phyloP scores from a whole-genome alignment of 768 basidiomycete species.

The Mycena maculata region DNA sequence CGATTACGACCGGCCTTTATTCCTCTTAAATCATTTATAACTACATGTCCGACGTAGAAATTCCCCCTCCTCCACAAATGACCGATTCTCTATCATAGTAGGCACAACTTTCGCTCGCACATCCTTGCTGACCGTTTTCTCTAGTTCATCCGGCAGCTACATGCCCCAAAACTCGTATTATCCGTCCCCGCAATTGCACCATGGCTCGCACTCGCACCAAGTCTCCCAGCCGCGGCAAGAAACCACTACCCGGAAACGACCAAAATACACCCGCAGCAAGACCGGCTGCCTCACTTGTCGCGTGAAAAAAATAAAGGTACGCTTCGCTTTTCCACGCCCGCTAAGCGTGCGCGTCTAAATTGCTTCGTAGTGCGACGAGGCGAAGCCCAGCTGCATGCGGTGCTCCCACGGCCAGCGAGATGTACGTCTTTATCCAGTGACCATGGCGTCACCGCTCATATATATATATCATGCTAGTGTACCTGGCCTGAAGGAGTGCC shows the following conservation, averaged over 20 bases:
- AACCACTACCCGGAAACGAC: constrained; percentile 72
- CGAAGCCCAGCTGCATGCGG: constrained; percentile 87
- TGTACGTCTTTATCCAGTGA: constrained; percentile 53
- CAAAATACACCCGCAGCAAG: constrained; percentile 95
- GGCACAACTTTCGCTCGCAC: constrained; percentile 40
- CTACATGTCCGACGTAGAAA: constrained; percentile 46
- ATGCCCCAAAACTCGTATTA: constrained; percentile 56
- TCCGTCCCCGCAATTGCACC: constrained; percentile 49
- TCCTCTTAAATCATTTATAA: constrained; percentile 32
- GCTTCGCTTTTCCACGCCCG: constrained; percentile 35
- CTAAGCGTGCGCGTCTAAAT: constrained; percentile 17
- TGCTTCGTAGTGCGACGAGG: constrained; percentile 83
- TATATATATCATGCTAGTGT: constrained; percentile 62
- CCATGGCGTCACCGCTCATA: constrained; percentile 14
- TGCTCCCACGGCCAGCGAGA: constrained; percentile 89
- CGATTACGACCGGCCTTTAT: constrained; percentile 23
- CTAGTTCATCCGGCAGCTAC: constrained; percentile 55
- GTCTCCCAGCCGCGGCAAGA: constrained; percentile 56
- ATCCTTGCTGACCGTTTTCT: constrained; percentile 36
- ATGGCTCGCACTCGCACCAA: constrained; percentile 60
- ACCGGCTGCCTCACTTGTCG: constrained; percentile 95
- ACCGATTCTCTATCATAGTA: constrained; percentile 68
- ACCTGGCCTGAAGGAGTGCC: constrained; percentile 88
- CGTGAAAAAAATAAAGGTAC: constrained; percentile 93
- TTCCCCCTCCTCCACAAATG: constrained; percentile 52